Percentiles rank a stretch among this genome's conserved stretches.
Evolutionary conservation across 1,284 basidiomycete species (phyloP).

Genomic region (Microbotryum lychnidis-dioicae): DNA sequence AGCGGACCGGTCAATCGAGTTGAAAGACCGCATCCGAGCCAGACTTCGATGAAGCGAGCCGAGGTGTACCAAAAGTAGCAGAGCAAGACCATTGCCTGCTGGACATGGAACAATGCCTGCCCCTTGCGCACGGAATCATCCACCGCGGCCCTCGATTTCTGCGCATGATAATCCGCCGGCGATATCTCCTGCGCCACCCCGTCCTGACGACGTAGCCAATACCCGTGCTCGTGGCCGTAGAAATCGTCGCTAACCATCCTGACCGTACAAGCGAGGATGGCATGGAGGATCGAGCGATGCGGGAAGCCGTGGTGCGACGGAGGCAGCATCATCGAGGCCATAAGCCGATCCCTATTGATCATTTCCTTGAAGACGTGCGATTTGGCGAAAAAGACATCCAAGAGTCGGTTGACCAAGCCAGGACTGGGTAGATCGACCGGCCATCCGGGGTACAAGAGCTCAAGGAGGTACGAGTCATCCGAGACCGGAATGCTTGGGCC

Average conservation of each 20-base stretch:
- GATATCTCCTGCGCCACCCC: no score
- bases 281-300: conserved; percentile 69
- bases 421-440: conserved; percentile 21
- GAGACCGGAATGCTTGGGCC: background rate
- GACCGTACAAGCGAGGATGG: conserved; percentile 72
- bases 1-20: conserved; percentile 71
- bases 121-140: conserved; percentile 76
- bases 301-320: conserved; percentile 68
- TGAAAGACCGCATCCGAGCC: conserved; percentile 76
- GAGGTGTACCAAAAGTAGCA: conserved; percentile 82
- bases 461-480: conserved; percentile 2
- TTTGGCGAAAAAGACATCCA: conserved; percentile 29
- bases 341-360: conserved; percentile 62
- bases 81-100: conserved; percentile 71
- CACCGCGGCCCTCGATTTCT: conserved; percentile 50
- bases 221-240: conserved; percentile 24
- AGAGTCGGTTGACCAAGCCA: conserved; percentile 25
- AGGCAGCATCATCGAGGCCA: conserved; percentile 61
- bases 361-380: conserved; percentile 39
- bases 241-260: conserved; percentile 61
- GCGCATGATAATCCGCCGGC: no score
- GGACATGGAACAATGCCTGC: conserved; percentile 68
- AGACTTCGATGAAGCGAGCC: conserved; percentile 79
- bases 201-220: conserved; percentile 17
- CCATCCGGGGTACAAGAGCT: conserved; percentile 30